Evolutionary conservation across 2,329 filamentous ascomycete genomes (phyloP).

Genomic region (Penicillium decumbens): DNA sequence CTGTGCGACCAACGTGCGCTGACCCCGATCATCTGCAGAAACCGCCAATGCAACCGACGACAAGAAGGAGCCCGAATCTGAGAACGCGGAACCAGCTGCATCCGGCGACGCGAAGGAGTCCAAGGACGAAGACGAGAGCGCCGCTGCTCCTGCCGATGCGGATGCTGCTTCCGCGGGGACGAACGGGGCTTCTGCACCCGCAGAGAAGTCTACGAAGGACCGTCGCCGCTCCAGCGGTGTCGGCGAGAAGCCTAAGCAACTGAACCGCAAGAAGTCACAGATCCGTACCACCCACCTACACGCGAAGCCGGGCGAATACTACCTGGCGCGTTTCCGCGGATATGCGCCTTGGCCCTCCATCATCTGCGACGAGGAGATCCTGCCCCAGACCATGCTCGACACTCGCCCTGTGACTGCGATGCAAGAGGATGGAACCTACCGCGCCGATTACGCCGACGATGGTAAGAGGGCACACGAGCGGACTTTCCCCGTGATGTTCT

Average conservation of each 20-base stretch:
- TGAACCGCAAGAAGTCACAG: constrained; percentile 80
- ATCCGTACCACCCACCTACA: constrained; percentile 67
- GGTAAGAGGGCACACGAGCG: constrained; percentile 81
- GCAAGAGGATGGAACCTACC: constrained; percentile 76
- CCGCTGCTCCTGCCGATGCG: constrained; percentile 24
- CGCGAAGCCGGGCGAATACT: constrained; percentile 86
- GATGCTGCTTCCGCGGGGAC: constrained; percentile 31
- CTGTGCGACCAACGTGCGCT: constrained; percentile 21
- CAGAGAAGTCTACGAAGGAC: constrained; percentile 50
- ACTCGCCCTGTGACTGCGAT: constrained; percentile 79
- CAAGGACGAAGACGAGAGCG: constrained; percentile 27
- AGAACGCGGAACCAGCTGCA: constrained; percentile 28
- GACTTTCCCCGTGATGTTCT: constrained; percentile 91
- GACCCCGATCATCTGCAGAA: constrained; percentile 14
- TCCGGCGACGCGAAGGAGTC: constrained; percentile 21
- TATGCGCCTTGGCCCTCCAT: constrained; percentile 93
- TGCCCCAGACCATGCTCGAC: constrained; percentile 71
- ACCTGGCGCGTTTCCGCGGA: constrained; percentile 88
- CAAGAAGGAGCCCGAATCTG: constrained; percentile 27
- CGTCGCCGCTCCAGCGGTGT: constrained; percentile 69
- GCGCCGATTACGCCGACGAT: constrained; percentile 79
- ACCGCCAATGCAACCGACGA: constrained; percentile 22
- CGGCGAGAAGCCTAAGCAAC: constrained; percentile 61
- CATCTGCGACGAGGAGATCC: constrained; percentile 90
- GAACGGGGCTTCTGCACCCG: constrained; percentile 48